Conservation (phyloP, 164 flowering plant genomes). For the Stephania japonica region DNA sequence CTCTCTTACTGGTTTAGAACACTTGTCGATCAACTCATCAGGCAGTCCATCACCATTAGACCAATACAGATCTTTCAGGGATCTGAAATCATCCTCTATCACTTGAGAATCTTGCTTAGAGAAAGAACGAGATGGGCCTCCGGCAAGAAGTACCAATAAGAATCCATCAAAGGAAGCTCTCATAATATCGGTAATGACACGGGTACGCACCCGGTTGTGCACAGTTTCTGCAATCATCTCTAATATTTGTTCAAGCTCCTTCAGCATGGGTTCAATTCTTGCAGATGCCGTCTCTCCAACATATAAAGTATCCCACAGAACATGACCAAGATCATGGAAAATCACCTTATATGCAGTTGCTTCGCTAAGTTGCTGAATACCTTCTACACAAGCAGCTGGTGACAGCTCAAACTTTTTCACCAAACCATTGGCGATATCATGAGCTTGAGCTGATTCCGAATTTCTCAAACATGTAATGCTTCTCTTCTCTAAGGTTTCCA, state of each 20-base stretch:
- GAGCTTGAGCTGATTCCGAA: conserved; percentile 32
- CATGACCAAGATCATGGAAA: conserved; percentile 66
- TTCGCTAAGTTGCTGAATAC: conserved; percentile 67
- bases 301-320: conserved; percentile 66
- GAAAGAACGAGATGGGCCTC: conserved; percentile 59
- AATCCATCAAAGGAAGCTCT: conserved; percentile 77
- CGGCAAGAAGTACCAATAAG: conserved; percentile 85
- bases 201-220: conserved; percentile 53
- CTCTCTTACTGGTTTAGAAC: conserved; percentile 35
- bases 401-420: conserved; percentile 60
- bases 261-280: conserved; percentile 62
- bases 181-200: conserved; percentile 78
- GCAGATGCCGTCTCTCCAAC: conserved; percentile 51
- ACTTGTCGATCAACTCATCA: conserved; percentile 59
- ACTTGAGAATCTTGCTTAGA: conserved; percentile 47
- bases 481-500: conserved; percentile 53
- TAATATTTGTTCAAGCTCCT: conserved; percentile 75
- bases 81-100: conserved; percentile 70
- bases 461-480: conserved; percentile 35
- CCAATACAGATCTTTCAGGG: conserved; percentile 35
- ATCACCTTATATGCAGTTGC: conserved; percentile 89
- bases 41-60: conserved; percentile 79
- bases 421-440: conserved; percentile 30
- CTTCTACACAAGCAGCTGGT: conserved; percentile 58
- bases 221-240: conserved; percentile 59